A percentile compares a stretch with the other conserved stretches of the same genome.
These are phyloP conservation scores for Cornus kousa DNA, from an alignment of 148 eudicot species.

Conservation along the genomic window DNA sequence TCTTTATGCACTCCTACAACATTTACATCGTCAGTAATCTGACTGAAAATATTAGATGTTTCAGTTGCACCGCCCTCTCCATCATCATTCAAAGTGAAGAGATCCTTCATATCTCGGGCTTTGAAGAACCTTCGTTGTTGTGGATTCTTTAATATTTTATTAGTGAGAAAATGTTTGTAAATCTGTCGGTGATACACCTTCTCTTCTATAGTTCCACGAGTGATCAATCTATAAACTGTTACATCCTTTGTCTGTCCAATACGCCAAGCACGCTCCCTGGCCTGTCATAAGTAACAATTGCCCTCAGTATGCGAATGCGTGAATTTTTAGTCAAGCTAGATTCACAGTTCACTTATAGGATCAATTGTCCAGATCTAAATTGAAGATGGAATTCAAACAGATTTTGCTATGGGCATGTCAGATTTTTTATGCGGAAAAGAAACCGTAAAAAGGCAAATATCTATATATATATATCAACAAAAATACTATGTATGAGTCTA, in stretches of 20 bases:
- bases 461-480: not conserved
- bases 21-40: slow-evolving; percentile 70
- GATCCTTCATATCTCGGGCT: slow-evolving; percentile 91
- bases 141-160: slow-evolving; percentile 92
- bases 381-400: not conserved
- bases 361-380: not conserved
- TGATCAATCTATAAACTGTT: slow-evolving; percentile 78
- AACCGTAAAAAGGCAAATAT: not conserved
- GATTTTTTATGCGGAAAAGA: not conserved
- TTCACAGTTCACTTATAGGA: no score
- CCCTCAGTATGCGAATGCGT: slow-evolving; percentile 6
- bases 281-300: slow-evolving; percentile 49
- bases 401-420: not conserved
- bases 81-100: slow-evolving; percentile 73
- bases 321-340: not conserved
- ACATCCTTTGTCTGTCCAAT: slow-evolving; percentile 94
- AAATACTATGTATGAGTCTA: not conserved
- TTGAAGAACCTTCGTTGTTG: slow-evolving; percentile 94
- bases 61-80: slow-evolving; percentile 66
- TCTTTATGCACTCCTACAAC: slow-evolving; percentile 53
- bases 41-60: slow-evolving; percentile 83
- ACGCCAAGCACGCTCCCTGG: slow-evolving; percentile 99
- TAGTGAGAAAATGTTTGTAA: slow-evolving; percentile 91
- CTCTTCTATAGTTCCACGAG: slow-evolving; percentile 97
- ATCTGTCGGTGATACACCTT: slow-evolving; percentile 98